Evolutionary conservation across 2,329 filamentous ascomycete genomes (phyloP), one percentile per base, ranked within the genome.

Genomic region (Mycosphaerelloides madeirae): DNA sequence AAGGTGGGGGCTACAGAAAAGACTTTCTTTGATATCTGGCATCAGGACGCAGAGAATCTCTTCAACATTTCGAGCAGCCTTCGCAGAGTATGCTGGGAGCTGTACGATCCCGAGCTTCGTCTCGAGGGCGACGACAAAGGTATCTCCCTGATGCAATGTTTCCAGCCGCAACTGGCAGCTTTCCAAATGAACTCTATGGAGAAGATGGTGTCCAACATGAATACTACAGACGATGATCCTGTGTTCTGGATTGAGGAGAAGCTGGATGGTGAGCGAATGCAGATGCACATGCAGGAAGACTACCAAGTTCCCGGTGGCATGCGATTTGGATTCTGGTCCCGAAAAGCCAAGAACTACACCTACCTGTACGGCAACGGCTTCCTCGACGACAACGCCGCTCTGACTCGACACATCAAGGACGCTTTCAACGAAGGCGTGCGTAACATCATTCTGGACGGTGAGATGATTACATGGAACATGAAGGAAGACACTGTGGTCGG

Each of bases 391-490:
- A 81, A 83, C 31, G 84, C 85, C 6, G 82, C 89, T 6, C 65
- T 97, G 41, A 95, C 91, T 0, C 78, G 87, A 28, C 84, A 95
- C 62, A 72, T 97, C 15, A 80, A 80, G 41, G 74, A 80, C 31
- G 88, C 87, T 0, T 97, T 98, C 63, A 74, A 81, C 2, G 71
- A 80, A 1, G 82, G 83, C 1, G 88, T 97, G 0, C 76, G 83
- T 13, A 96, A 87, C 60, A 76, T 95, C 53, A 95, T 98, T 38
- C 75, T 98, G 0, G 93, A 98, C 58, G 93, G 93, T 8, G 93
- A 98, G 65, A 98, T 98, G 93, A 89, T 98, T 46, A 95, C 90
- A 0, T 98, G 93, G 93, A 88, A 97, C 61, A 86, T 89, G 49
- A 80, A 84, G 34, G 75, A 85, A 38, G 85, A 95, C 68, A 85